Base-by-base conservation (phyloP, 768 basidiomycete genomes). In the Tephrocybe sp. region DNA sequence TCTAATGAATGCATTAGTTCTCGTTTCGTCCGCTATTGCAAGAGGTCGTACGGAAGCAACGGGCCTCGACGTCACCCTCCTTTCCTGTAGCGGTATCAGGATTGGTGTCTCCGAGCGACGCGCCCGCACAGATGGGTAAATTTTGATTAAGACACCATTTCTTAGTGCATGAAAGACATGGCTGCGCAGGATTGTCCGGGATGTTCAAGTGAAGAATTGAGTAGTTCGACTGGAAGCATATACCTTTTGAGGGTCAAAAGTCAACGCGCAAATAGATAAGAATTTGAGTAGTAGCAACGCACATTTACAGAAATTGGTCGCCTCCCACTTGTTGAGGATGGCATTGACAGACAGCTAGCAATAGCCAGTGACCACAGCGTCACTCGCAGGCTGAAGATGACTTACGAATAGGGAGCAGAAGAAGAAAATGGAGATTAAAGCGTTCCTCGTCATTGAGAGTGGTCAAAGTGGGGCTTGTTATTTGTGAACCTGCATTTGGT, bases 71-170 rank as follows among this genome's bases (percentile, higher is more conserved):
- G 67, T 95, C 92, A 36, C 94, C 94, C 67, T 95, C 94, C 64
- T 89, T 94, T 27, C 94, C 94, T 4, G 92, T 94, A 11, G 88
- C 91, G 15, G 89, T 93, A 67, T 97, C 94, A 22, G 90, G 90
- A 67, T 97, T 82, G 19, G 88, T 84, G 60, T 93, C 89, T 21
- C 93, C 94, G 45, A 94, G 69, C 42, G 80, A 77, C 40, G 91
- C 91, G 22, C 86, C 86, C 9, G 79, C 77, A 64, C 91, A 95
- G 37, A 92, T 94, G 13, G 78, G 72, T 30, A 97, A 74, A 61
- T 93, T 91, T 67, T 91, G 94, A 63, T 95, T 90, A 47, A 94
- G 73, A 69, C 94, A 97, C 89, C 94, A 97, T 62, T 93, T 88
- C 62, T 93, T 91, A 9, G 92, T 95, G 65, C 94, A 97, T 4